Evolutionary conservation across 345 rosid species (phyloP).

Genomic region (Cardiospermum halicacabum): DNA sequence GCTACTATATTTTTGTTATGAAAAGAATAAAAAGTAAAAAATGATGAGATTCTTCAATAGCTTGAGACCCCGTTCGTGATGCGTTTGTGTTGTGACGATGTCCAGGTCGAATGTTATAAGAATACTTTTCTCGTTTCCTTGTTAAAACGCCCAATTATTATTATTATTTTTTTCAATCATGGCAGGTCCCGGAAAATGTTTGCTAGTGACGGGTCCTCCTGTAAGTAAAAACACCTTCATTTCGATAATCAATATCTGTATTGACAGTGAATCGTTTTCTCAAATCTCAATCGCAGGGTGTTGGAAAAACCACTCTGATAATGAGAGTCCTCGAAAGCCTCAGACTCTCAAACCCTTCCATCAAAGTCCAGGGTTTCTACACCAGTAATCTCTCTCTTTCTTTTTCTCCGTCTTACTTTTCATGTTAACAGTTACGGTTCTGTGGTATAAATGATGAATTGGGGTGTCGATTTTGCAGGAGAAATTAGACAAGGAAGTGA

Average conservation of each 20-base stretch:
- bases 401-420: neutral
- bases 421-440: neutral
- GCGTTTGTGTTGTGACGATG: no score
- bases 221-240: slow-evolving; percentile 17
- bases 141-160: no score
- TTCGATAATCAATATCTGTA: neutral
- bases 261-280: neutral
- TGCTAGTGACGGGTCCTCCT: slow-evolving; percentile 40
- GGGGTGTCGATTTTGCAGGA: slow-evolving; percentile 18
- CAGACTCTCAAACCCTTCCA: slow-evolving; percentile 37
- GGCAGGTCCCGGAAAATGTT: slow-evolving; percentile 37
- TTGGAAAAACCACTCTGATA: slow-evolving; percentile 73
- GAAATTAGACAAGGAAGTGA: slow-evolving; percentile 51
- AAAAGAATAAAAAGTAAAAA: no score
- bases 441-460: neutral
- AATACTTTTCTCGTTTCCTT: no score
- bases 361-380: slow-evolving; percentile 65
- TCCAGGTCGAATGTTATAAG: no score
- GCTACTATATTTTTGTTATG: no score
- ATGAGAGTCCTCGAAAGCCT: slow-evolving; percentile 47
- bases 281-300: slow-evolving; percentile 37
- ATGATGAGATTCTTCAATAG: no score
- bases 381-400: slow-evolving; percentile 30
- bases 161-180: no score
- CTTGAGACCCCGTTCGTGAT: no score